Percentiles rank a stretch among this genome's conserved stretches.
phyloP scores from a whole-genome alignment of 768 basidiomycete species.

The Hygrocybe coccinea region DNA sequence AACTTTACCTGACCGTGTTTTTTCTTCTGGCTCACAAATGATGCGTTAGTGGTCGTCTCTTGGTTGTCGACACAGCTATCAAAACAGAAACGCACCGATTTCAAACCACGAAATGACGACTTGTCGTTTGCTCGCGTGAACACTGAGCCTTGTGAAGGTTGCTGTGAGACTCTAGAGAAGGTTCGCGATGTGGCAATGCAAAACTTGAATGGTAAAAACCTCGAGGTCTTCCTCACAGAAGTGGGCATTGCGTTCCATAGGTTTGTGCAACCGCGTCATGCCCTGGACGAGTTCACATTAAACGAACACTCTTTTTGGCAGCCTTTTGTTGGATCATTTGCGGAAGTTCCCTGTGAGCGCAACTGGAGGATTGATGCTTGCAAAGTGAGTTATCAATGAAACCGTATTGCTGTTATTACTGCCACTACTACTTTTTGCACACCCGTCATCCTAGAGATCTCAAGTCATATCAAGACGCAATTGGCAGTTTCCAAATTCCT shows the following conservation, averaged over 20 bases:
- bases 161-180: conserved; percentile 80
- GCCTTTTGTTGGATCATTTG: conserved; percentile 88
- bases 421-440: neutral
- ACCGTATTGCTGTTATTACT: no score
- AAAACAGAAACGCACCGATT: conserved; percentile 94
- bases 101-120: conserved; percentile 95
- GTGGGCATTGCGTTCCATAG: conserved; percentile 93
- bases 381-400: conserved; percentile 57
- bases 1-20: neutral
- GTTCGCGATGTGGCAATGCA: conserved; percentile 71
- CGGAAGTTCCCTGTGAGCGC: conserved; percentile 96
- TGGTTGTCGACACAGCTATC: conserved; percentile 74
- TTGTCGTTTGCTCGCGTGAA: conserved; percentile 90
- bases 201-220: conserved; percentile 86
- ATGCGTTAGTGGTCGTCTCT: conserved; percentile 54
- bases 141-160: conserved; percentile 85
- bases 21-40: neutral
- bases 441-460: conserved; percentile 61
- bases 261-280: conserved; percentile 29
- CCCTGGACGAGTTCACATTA: neutral
- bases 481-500: conserved; percentile 76
- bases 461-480: conserved; percentile 90
- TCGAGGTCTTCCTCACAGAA: conserved; percentile 88
- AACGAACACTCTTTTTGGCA: conserved; percentile 27
- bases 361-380: conserved; percentile 95